Base-by-base conservation (phyloP, 2,329 filamentous ascomycete species). In the Trichophyton benhamiae region DNA sequence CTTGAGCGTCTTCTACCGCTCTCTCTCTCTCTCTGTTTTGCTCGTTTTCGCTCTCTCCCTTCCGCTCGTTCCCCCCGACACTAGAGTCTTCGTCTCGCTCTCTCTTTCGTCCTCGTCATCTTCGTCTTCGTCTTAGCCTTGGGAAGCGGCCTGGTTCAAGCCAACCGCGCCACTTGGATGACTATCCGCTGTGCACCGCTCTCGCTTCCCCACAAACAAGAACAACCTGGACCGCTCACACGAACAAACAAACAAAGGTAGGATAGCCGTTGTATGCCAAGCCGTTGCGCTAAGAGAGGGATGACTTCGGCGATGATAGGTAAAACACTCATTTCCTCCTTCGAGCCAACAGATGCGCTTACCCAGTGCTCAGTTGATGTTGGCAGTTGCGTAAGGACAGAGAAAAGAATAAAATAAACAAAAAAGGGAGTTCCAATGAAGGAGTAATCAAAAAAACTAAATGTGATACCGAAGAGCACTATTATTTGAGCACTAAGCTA, bases 251-350 rank as follows among this genome's bases (percentile, higher is more conserved):
- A 52, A 52, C 17, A 53, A 30, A 53, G 49, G 22, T n/a, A 53
- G 49, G 49, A 53, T 27, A 53, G 49, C 49, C 49, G 49, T 53
- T 53, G 25, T 33, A 15, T 53, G 49, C 49, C 49, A 53, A 53
- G 49, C 49, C 49, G 49, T 53, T 38, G 49, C 49, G 27, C 49
- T 53, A 53, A 30, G n/a, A 33, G 49, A 25, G 17, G 49, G 6
- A 15, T 53, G 46, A 44, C n/a, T 44, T 44, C 2, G n/a, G 15
- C 15, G 3, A 48, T 11, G 33, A 48, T 38, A 9, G 33, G 22
- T 25, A 53, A 53, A 53, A 53, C 22, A 25, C 49, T 53, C 49
- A 53, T 13, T 30, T 13, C 11, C 22, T 33, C 13, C 27, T 13
- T 30, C 33, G 33, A 53, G 49, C 49, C 49, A 53, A 53, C 48